Conservation (phyloP, 495 filamentous ascomycete species). For the Gamarada debralockiae region DNA sequence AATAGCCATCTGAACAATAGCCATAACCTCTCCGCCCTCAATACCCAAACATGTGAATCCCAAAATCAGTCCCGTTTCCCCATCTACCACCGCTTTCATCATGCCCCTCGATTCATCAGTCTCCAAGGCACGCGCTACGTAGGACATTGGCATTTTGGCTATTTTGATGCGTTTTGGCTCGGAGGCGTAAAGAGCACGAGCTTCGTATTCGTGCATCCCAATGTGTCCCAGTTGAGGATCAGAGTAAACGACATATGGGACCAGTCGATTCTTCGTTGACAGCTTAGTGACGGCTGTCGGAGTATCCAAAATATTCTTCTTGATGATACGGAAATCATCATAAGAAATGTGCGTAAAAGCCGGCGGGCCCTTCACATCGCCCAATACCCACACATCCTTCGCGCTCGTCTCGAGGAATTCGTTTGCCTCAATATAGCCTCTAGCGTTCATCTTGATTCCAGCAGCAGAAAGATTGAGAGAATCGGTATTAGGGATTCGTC, state of each 20-base stretch:
- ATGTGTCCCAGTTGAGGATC: conserved; percentile 51
- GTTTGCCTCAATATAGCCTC: conserved; percentile 38
- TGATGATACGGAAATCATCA: conserved; percentile 51
- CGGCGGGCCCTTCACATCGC: conserved; percentile 47
- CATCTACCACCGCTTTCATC: conserved; percentile 49
- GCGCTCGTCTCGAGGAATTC: conserved; percentile 36
- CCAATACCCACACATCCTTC: conserved; percentile 40
- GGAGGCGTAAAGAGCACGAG: conserved; percentile 16
- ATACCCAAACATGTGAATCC: conserved; percentile 45
- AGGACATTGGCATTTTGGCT: conserved; percentile 47
- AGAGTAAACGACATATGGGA: conserved; percentile 48
- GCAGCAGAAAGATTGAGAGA: conserved; percentile 29
- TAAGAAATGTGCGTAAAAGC: conserved; percentile 54
- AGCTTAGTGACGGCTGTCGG: neutral
- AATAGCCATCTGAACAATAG: conserved; percentile 47
- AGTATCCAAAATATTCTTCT: conserved; percentile 31
- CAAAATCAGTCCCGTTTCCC: conserved; percentile 38
- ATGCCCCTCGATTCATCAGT: conserved; percentile 45
- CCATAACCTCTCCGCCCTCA: conserved; percentile 53
- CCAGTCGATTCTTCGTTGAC: conserved; percentile 23
- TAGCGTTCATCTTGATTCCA: conserved; percentile 29
- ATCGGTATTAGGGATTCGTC: conserved; percentile 44
- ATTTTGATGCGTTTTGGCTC: conserved; percentile 27
- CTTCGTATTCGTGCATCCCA: conserved; percentile 38
- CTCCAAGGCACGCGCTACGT: conserved; percentile 48